Conservation (phyloP, 2,329 filamentous ascomycete species). For the Botrytis aclada region DNA sequence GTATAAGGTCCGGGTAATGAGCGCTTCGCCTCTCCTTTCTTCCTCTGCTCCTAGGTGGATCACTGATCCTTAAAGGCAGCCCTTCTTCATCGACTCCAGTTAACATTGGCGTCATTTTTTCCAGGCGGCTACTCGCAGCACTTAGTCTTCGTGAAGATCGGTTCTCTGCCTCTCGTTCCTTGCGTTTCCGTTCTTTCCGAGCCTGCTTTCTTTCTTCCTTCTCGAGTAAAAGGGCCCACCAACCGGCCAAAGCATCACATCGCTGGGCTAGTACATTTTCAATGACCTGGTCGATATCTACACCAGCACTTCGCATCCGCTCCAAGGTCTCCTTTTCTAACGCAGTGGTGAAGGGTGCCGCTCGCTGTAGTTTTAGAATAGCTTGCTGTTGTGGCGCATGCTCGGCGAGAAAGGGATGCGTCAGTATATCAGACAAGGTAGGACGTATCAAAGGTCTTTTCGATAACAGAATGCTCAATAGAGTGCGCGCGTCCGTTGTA, state of each 20-base stretch:
- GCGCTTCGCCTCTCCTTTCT: constrained; percentile 73
- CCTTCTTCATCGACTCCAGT: constrained; percentile 78
- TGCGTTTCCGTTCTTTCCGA: constrained; percentile 76
- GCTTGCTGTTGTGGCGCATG: constrained; percentile 84
- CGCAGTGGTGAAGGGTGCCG: constrained; percentile 77
- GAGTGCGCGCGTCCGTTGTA: constrained; percentile 69
- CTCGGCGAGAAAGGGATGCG: constrained; percentile 83
- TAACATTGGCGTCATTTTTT: constrained; percentile 73
- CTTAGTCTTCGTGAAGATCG: constrained; percentile 80
- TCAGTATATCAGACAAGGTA: constrained; percentile 77
- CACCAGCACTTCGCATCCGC: constrained; percentile 88
- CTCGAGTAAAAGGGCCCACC: constrained; percentile 93
- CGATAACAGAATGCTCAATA: constrained; percentile 79
- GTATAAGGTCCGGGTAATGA: constrained; percentile 58
- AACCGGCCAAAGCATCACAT: constrained; percentile 87
- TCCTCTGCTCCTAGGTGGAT: constrained; percentile 67
- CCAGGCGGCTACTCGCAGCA: constrained; percentile 81
- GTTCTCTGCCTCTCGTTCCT: constrained; percentile 77
- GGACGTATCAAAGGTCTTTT: constrained; percentile 86
- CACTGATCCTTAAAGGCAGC: constrained; percentile 43
- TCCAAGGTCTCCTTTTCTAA: constrained; percentile 89
- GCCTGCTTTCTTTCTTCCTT: constrained; percentile 88
- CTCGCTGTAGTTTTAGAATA: constrained; percentile 78
- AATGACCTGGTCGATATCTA: constrained; percentile 91
- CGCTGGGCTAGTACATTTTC: constrained; percentile 88